Conservation (phyloP, 2,329 filamentous ascomycete species). For the Fusarium torulosum region DNA sequence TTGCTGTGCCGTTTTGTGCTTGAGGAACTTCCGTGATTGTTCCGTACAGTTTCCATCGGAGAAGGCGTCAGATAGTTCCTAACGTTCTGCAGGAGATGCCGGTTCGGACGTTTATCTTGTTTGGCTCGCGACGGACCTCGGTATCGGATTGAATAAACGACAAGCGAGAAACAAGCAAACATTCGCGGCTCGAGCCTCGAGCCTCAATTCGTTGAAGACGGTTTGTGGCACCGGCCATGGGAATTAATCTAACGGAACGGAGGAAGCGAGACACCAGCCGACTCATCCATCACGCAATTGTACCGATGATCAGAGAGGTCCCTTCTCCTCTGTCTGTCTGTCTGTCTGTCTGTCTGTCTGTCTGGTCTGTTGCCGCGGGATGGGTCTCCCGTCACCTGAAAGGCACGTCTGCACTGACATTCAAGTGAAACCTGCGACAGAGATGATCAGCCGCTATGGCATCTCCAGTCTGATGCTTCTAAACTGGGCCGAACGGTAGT, state of each 20-base stretch:
- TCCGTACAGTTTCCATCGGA: not conserved
- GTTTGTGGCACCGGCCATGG: not conserved
- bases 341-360: too few relatives aligned
- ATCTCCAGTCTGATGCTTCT: constrained; percentile 2
- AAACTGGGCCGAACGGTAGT: not conserved
- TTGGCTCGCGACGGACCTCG: not conserved
- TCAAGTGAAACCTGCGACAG: constrained; percentile 12
- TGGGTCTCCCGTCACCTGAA: constrained; percentile 1
- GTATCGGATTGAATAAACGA: too few relatives aligned
- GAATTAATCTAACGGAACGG: not conserved
- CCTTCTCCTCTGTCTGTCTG: not conserved
- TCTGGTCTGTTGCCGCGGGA: not conserved
- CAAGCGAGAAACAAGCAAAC: not conserved
- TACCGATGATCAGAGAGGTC: not conserved
- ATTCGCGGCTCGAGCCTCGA: constrained; percentile 14
- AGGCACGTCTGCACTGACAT: constrained; percentile 7
- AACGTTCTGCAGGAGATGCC: constrained; percentile 3
- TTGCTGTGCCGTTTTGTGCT: not conserved
- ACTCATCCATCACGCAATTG: not conserved
- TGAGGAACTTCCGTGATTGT: not conserved
- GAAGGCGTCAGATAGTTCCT: constrained; percentile 1
- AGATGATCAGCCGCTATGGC: constrained; percentile 21
- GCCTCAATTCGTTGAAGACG: not conserved
- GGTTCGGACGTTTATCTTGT: constrained; percentile 4
- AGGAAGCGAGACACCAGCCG: constrained; percentile 2